These are phyloP conservation scores for Sugiyamaella novakii DNA, from an alignment of 1,139 yeast species.

Conservation along the genomic window DNA sequence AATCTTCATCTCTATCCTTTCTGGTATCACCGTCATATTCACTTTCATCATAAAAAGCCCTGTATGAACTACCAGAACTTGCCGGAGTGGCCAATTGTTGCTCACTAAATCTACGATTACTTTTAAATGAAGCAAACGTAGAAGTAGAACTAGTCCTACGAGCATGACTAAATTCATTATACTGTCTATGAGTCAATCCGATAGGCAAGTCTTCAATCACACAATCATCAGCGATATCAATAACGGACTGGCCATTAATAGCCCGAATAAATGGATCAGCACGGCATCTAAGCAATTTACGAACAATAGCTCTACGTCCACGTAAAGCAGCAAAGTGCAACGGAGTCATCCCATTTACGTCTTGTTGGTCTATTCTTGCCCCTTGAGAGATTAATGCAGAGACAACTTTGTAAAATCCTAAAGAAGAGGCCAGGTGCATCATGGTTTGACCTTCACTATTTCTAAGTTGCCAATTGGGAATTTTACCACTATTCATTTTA, in stretches of 20 bases:
- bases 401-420: slow-evolving; percentile 66
- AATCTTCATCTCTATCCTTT: slow-evolving; percentile 3
- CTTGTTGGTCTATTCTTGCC: slow-evolving; percentile 73
- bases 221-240: slow-evolving; percentile 56
- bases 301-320: slow-evolving; percentile 67
- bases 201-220: slow-evolving; percentile 42
- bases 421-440: slow-evolving; percentile 77
- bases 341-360: slow-evolving; percentile 81
- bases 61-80: background rate
- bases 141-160: slow-evolving; percentile 30
- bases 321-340: slow-evolving; percentile 79
- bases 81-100: background rate
- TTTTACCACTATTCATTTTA: slow-evolving; percentile 30
- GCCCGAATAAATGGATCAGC: slow-evolving; percentile 61
- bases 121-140: slow-evolving; percentile 28
- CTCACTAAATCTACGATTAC: background rate
- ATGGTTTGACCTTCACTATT: slow-evolving; percentile 84
- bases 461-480: slow-evolving; percentile 75
- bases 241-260: slow-evolving; percentile 55
- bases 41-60: slow-evolving; percentile 3
- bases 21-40: slow-evolving; percentile 7
- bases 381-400: slow-evolving; percentile 73
- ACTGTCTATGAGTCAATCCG: slow-evolving; percentile 31
- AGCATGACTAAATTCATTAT: slow-evolving; percentile 23
- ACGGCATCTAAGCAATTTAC: slow-evolving; percentile 54